Evolutionary conservation across 2,329 filamentous ascomycete species (phyloP).

Genomic region (Eutypa lata): DNA sequence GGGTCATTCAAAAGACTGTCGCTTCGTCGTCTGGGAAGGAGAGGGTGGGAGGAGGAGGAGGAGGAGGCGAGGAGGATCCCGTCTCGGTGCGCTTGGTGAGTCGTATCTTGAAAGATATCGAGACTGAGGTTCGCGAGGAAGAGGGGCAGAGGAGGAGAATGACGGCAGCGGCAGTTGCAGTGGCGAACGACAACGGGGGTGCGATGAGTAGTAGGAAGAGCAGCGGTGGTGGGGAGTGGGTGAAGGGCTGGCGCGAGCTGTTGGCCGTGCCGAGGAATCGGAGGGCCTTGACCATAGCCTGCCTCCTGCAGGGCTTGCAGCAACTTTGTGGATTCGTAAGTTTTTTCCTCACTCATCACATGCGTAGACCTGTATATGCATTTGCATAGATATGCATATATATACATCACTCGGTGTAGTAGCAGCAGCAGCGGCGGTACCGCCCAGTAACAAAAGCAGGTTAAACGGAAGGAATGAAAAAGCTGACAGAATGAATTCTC

Average conservation of each 20-base stretch:
- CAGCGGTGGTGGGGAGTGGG: constrained; percentile 25
- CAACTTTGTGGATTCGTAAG: constrained; percentile 81
- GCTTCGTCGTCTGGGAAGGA: constrained; percentile 9
- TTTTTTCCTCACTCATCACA: constrained; percentile 10
- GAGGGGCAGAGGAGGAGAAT: constrained; percentile 16
- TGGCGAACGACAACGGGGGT: too few relatives aligned
- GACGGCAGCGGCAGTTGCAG: too few relatives aligned
- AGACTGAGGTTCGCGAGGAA: constrained; percentile 67
- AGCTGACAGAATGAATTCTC: constrained; percentile 8
- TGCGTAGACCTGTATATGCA: neutral
- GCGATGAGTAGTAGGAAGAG: constrained; percentile 42
- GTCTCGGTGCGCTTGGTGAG: constrained; percentile 49
- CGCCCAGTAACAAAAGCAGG: too few relatives aligned
- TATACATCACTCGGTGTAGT: too few relatives aligned
- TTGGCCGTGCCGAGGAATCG: constrained; percentile 60
- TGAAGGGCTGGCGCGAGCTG: constrained; percentile 51
- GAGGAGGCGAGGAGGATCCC: constrained; percentile 22
- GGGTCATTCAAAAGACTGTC: constrained; percentile 59
- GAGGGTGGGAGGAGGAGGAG: neutral
- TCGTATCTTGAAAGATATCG: constrained; percentile 64
- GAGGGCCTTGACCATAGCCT: constrained; percentile 79
- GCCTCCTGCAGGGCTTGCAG: constrained; percentile 81
- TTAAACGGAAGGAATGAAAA: neutral
- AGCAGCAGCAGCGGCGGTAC: too few relatives aligned
- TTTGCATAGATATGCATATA: neutral